Evolutionary conservation across 2,329 filamentous ascomycete species (phyloP).

Genomic region (Tolypocladium pustulatum): DNA sequence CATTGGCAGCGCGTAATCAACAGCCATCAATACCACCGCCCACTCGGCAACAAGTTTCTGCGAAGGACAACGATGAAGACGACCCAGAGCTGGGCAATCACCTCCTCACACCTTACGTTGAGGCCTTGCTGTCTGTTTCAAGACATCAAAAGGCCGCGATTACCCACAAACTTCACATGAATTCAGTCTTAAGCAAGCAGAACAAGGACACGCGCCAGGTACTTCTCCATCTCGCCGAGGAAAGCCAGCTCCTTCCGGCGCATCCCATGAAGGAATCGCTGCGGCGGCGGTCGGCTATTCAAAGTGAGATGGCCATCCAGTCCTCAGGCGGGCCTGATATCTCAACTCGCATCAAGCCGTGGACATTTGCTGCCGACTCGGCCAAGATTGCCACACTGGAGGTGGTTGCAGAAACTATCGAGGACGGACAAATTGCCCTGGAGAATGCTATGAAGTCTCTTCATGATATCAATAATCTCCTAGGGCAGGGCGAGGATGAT

Average conservation of each 20-base stretch:
- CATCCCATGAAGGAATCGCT: conserved; percentile 31
- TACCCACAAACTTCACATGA: conserved; percentile 48
- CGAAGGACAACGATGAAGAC: conserved; percentile 6
- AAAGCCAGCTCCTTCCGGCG: conserved; percentile 49
- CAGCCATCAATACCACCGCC: conserved; percentile 16
- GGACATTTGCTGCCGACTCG: conserved; percentile 49
- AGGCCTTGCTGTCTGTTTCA: conserved; percentile 39
- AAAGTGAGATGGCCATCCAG: conserved; percentile 28
- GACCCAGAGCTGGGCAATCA: conserved; percentile 19
- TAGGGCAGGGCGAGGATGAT: conserved; percentile 24
- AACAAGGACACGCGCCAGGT: conserved; percentile 37
- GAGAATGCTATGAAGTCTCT: conserved; percentile 40
- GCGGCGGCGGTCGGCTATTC: conserved; percentile 28
- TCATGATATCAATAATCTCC: conserved; percentile 36
- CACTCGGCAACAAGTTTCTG: conserved; percentile 5
- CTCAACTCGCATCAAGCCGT: conserved; percentile 37
- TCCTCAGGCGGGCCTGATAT: conserved; percentile 27
- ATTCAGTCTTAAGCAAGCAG: conserved; percentile 36
- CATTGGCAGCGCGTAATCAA: conserved; percentile 22
- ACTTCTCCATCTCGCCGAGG: conserved; percentile 45
- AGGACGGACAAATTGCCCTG: conserved; percentile 45
- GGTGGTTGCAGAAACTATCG: conserved; percentile 47
- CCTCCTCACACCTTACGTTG: conserved; percentile 46
- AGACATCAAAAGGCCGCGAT: conserved; percentile 47
- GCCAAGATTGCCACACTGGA: conserved; percentile 50